Percentiles rank a stretch among this genome's conserved stretches.
Conservation (phyloP, 345 rosid genomes). For the Eucalyptus sp. region DNA sequence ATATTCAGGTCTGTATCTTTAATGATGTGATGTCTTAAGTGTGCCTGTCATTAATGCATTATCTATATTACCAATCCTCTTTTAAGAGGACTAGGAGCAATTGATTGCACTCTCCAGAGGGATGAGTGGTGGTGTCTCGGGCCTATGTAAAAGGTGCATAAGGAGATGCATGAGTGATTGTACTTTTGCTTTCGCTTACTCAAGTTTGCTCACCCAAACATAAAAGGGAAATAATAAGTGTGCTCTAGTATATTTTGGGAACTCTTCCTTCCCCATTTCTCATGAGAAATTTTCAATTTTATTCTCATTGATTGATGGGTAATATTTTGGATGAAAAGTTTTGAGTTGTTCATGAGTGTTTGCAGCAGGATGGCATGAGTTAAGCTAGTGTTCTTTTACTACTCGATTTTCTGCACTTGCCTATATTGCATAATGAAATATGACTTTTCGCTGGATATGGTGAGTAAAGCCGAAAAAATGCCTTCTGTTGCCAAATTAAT, state of each 20-base stretch:
- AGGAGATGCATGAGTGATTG: not conserved
- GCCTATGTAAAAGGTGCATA: not conserved
- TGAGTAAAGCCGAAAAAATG: not conserved
- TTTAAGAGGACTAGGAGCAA: not conserved
- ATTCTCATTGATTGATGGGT: not conserved
- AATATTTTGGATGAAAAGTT: not conserved
- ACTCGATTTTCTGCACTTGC: not conserved
- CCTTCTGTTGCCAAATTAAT: not conserved
- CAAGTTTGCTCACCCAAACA: not conserved
- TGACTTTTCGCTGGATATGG: not conserved
- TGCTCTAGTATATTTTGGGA: not conserved
- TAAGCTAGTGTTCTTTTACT: not conserved
- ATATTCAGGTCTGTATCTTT: slow-evolving; percentile 55
- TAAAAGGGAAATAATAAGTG: not conserved
- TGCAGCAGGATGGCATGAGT: not conserved
- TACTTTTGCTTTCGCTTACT: not conserved
- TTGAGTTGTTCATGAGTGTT: not conserved
- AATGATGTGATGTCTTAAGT: not conserved
- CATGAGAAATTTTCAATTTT: not conserved
- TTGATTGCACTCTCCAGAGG: not conserved
- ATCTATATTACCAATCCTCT: not conserved
- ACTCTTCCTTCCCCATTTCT: not conserved
- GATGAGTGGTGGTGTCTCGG: not conserved
- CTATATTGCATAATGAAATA: not conserved
- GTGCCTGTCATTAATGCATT: not conserved